phyloP scores from a whole-genome alignment of 2,329 filamentous ascomycete genomes.

The Myrmaecium sp. region DNA sequence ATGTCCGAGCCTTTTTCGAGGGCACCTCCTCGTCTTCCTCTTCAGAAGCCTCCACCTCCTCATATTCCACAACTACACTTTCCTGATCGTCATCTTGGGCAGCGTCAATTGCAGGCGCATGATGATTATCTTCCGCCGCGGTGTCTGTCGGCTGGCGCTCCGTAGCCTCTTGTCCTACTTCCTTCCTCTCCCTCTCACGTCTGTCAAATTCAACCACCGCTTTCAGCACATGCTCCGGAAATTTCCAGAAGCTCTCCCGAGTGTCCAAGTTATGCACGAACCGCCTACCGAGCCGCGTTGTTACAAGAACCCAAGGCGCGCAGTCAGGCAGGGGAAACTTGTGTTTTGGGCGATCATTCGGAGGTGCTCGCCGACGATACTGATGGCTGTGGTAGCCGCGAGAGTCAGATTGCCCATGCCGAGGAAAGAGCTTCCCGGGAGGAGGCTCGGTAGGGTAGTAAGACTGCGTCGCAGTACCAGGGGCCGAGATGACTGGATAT shows the following conservation, averaged over 20 bases:
- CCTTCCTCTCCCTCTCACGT: constrained; percentile 54
- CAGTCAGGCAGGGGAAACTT: constrained; percentile 65
- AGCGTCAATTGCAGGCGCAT: constrained; percentile 13
- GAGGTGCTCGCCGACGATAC: constrained; percentile 47
- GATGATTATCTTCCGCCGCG: constrained; percentile 13
- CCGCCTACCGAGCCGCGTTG: constrained; percentile 72
- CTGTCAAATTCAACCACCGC: constrained; percentile 51
- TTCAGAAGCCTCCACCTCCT: constrained; percentile 59
- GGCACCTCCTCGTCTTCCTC: constrained; percentile 31
- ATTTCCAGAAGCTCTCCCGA: constrained; percentile 86
- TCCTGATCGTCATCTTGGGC: constrained; percentile 10
- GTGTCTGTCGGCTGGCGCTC: constrained; percentile 28
- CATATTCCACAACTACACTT: constrained; percentile 40
- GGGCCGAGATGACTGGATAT: constrained; percentile 4
- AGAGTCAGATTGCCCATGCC: constrained; percentile 27
- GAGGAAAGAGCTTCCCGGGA: constrained; percentile 3
- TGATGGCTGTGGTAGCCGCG: constrained; percentile 37
- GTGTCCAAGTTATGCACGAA: constrained; percentile 83
- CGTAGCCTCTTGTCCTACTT: too few species aligned
- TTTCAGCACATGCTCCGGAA: constrained; percentile 71
- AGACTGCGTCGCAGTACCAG: constrained; percentile 17
- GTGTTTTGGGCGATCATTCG: constrained; percentile 62
- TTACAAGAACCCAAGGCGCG: constrained; percentile 82
- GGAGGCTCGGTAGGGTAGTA: constrained; percentile 4
- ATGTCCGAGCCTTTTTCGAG: constrained; percentile 33